Percentiles rank a stretch among this genome's conserved stretches.
Evolutionary conservation across 2,329 filamentous ascomycete species (phyloP).

Genomic region (Aspergillus quadricinctus): DNA sequence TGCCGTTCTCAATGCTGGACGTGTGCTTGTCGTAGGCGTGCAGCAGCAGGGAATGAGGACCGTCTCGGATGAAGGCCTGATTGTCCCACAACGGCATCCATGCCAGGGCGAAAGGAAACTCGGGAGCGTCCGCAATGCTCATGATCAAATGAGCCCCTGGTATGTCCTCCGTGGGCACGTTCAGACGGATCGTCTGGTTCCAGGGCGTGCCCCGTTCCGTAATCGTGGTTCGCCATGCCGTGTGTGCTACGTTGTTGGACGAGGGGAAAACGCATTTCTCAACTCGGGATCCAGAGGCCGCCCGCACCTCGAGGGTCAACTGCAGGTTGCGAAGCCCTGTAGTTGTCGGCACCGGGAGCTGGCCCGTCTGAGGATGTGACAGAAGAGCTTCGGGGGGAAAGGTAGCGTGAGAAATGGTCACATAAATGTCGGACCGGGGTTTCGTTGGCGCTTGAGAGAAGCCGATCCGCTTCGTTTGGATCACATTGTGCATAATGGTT

Average conservation of each 20-base stretch:
- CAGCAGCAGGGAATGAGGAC: slow-evolving; percentile 71
- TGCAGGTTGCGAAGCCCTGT: slow-evolving; percentile 72
- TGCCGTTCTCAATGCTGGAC: slow-evolving; percentile 64
- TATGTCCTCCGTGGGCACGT: slow-evolving; percentile 74
- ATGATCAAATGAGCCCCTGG: slow-evolving; percentile 80
- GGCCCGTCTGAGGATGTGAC: slow-evolving; percentile 72
- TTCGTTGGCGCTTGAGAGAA: slow-evolving; percentile 90
- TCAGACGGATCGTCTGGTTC: slow-evolving; percentile 82
- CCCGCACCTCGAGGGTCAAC: slow-evolving; percentile 82
- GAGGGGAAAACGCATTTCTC: slow-evolving; percentile 83
- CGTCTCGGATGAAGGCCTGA: slow-evolving; percentile 84
- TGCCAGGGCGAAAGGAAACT: slow-evolving; percentile 82
- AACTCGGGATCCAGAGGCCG: slow-evolving; percentile 71
- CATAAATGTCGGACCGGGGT: slow-evolving; percentile 87
- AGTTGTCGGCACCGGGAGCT: slow-evolving; percentile 64
- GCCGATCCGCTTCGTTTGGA: slow-evolving; percentile 80
- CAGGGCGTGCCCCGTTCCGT: slow-evolving; percentile 75
- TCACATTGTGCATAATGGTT: slow-evolving; percentile 76
- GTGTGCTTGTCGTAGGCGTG: slow-evolving; percentile 93
- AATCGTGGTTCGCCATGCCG: slow-evolving; percentile 83
- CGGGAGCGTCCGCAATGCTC: slow-evolving; percentile 80
- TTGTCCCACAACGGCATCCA: slow-evolving; percentile 94
- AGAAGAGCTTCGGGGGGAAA: slow-evolving; percentile 64
- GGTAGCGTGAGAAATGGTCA: slow-evolving; percentile 76
- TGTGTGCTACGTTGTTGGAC: slow-evolving; percentile 72